Conservation (phyloP, 495 filamentous ascomycete genomes). For the Penicillium argentinense region DNA sequence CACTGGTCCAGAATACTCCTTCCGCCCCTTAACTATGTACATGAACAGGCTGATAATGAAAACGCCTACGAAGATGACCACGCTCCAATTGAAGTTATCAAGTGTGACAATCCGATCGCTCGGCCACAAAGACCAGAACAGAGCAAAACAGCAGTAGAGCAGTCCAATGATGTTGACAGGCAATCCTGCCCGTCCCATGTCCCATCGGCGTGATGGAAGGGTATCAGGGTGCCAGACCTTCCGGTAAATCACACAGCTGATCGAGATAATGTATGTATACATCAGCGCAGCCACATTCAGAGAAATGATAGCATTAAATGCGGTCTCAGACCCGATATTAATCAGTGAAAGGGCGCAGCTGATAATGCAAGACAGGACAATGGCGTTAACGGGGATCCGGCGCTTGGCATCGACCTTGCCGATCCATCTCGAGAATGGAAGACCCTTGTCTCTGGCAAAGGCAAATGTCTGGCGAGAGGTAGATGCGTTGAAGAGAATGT, state of each 20-base stretch:
- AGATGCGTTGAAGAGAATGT: conserved; percentile 31
- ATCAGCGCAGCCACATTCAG: conserved; percentile 39
- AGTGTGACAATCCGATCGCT: conserved; percentile 29
- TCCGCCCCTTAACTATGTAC: conserved; percentile 31
- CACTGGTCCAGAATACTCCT: conserved; percentile 30
- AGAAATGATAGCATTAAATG: conserved; percentile 47
- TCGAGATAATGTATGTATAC: conserved; percentile 34
- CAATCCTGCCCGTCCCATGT: conserved; percentile 34
- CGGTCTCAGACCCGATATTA: conserved; percentile 36
- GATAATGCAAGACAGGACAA: conserved; percentile 18
- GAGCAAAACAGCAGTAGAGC: conserved; percentile 24
- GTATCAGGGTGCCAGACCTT: conserved; percentile 32
- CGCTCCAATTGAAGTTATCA: conserved; percentile 49
- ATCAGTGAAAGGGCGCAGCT: conserved; percentile 29
- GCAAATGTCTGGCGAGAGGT: conserved; percentile 39
- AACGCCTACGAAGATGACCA: conserved; percentile 43
- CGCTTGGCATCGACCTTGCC: conserved; percentile 32
- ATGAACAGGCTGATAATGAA: conserved; percentile 36
- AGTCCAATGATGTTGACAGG: conserved; percentile 37
- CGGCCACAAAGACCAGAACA: conserved; percentile 47
- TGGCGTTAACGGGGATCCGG: conserved; percentile 50
- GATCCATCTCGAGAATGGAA: conserved; percentile 30
- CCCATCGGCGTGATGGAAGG: conserved; percentile 41
- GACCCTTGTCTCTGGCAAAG: conserved; percentile 45
- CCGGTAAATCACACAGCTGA: conserved; percentile 36